Evolutionary conservation across 345 rosid genomes (phyloP).

Genomic region (Citropsis articulata): DNA sequence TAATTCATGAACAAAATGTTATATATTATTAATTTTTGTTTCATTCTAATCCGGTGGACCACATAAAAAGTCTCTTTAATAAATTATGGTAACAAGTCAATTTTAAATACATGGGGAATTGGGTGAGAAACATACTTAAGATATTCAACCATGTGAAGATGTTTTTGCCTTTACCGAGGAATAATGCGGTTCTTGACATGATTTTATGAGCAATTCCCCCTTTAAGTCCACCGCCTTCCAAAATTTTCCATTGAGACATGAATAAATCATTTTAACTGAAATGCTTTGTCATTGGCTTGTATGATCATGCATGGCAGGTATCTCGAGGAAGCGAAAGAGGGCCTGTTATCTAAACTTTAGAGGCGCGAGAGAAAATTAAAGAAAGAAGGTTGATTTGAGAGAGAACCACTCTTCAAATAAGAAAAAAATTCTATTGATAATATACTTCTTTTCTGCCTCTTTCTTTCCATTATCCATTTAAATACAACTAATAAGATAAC

Average conservation of each 20-base stretch:
- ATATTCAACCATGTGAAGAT: not conserved
- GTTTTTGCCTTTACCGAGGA: not conserved
- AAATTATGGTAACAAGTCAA: not conserved
- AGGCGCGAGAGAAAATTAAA: too few species aligned
- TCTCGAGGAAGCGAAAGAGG: not conserved
- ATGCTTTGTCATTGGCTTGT: not conserved
- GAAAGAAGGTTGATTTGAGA: too few species aligned
- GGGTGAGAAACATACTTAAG: not conserved
- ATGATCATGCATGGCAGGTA: not conserved
- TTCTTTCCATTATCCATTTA: too few species aligned
- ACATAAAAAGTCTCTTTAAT: not conserved
- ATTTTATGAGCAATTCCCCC: not conserved
- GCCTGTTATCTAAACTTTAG: too few species aligned
- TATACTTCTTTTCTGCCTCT: too few species aligned
- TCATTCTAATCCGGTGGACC: not conserved
- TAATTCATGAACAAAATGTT: too few species aligned
- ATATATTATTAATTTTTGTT: not conserved
- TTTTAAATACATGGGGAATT: not conserved
- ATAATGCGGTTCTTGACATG: not conserved
- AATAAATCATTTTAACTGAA: not conserved
- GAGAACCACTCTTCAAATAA: too few species aligned
- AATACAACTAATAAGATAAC: too few species aligned
- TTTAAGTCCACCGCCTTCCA: not conserved
- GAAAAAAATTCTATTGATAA: too few species aligned
- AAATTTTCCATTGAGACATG: not conserved